These are phyloP conservation scores for Saksenaea vasiformis DNA, from an alignment of 371 early-diverging fungal genomes.

Conservation along the genomic window DNA sequence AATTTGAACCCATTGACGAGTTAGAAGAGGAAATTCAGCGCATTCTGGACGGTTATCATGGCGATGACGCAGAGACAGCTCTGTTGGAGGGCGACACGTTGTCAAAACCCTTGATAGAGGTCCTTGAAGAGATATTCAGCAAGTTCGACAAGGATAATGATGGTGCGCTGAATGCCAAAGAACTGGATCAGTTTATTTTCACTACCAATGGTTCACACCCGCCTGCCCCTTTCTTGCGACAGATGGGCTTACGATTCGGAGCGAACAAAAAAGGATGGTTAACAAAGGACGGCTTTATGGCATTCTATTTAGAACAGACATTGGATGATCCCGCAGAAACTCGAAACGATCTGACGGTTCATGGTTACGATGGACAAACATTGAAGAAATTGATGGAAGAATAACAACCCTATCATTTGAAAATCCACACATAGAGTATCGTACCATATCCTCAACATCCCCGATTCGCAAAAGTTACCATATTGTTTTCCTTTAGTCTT, in stretches of 20 bases:
- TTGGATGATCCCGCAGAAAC: slow-evolving; percentile 64
- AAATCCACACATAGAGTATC: background rate
- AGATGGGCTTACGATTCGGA: slow-evolving; percentile 61
- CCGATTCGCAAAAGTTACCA: background rate
- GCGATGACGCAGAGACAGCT: slow-evolving; percentile 26
- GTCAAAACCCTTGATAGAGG: slow-evolving; percentile 40
- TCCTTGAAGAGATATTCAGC: slow-evolving; percentile 50
- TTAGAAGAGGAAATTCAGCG: slow-evolving; percentile 50
- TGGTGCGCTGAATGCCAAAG: slow-evolving; percentile 45
- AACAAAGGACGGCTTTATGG: slow-evolving; percentile 58
- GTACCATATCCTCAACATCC: background rate
- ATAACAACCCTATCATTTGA: slow-evolving; percentile 5
- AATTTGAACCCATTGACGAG: slow-evolving; percentile 53
- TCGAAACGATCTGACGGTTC: slow-evolving; percentile 55
- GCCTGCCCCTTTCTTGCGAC: slow-evolving; percentile 51
- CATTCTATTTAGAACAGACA: slow-evolving; percentile 64
- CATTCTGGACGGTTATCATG: slow-evolving; percentile 44
- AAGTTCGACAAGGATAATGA: slow-evolving; percentile 59
- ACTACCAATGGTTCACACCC: slow-evolving; percentile 63
- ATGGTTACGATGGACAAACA: slow-evolving; percentile 55
- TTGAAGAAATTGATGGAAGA: slow-evolving; percentile 32
- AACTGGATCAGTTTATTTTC: slow-evolving; percentile 55
- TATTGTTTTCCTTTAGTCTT: no score
- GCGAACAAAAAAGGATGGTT: slow-evolving; percentile 52
- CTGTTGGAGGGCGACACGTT: slow-evolving; percentile 42